phyloP scores from a whole-genome alignment of 2,329 filamentous ascomycete genomes.

The Fusarium domesticum region DNA sequence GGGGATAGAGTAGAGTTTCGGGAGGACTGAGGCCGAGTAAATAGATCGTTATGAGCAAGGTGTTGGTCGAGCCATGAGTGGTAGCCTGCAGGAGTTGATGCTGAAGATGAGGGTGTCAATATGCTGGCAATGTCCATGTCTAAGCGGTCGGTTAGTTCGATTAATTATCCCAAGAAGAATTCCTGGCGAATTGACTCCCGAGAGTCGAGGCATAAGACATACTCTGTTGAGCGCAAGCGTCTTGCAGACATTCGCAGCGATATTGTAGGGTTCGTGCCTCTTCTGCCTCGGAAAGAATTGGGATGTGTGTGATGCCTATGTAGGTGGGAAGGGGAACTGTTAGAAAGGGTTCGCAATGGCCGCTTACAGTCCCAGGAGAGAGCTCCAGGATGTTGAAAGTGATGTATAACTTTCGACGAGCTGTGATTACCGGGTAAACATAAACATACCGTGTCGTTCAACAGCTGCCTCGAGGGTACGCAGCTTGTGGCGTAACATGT shows the following conservation, averaged over 20 bases:
- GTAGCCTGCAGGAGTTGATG: conserved; percentile 46
- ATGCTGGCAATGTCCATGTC: conserved; percentile 33
- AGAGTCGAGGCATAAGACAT: conserved; percentile 10
- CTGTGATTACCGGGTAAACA: conserved; percentile 11
- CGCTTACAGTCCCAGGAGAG: not conserved
- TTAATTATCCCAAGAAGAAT: not conserved
- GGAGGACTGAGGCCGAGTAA: conserved; percentile 37
- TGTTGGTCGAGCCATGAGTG: conserved; percentile 53
- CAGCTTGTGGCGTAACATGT: conserved; percentile 56
- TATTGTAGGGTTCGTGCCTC: conserved; percentile 57
- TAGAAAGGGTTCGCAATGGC: conserved; percentile 15
- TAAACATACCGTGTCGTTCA: conserved; percentile 46
- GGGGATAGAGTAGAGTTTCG: conserved; percentile 13
- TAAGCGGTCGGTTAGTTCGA: conserved; percentile 22
- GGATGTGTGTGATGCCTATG: conserved; percentile 34
- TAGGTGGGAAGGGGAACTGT: conserved; percentile 2
- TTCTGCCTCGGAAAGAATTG: conserved; percentile 52
- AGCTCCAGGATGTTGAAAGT: not conserved
- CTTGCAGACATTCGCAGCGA: conserved; percentile 57
- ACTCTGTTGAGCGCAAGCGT: conserved; percentile 44
- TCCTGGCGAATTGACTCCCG: not conserved
- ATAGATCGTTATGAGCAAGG: conserved; percentile 47
- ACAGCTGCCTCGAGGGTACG: conserved; percentile 48
- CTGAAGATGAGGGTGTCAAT: conserved; percentile 28
- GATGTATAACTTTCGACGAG: not conserved